These are phyloP conservation scores for Apiospora koreana DNA, from an alignment of 2,329 filamentous ascomycete species.

Conservation along the genomic window DNA sequence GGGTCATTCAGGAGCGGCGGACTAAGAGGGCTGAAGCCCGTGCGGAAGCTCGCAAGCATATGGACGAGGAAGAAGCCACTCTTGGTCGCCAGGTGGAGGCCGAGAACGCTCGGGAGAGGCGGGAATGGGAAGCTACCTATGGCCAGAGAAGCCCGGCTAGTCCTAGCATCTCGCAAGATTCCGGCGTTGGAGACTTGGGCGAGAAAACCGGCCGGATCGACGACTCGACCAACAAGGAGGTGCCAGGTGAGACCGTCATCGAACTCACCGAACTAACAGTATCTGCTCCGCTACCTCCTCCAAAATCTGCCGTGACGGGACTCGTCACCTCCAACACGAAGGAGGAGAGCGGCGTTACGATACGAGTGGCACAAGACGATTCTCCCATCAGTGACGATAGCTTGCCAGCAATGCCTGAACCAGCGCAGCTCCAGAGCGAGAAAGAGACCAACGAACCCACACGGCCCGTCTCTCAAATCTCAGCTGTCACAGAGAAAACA, in stretches of 20 bases:
- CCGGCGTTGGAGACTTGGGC: slow-evolving; percentile 51
- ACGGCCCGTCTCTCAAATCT: slow-evolving; percentile 28
- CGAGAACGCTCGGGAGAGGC: slow-evolving; percentile 60
- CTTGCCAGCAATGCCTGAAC: slow-evolving; percentile 21
- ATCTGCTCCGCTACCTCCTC: slow-evolving; percentile 22
- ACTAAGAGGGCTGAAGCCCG: slow-evolving; percentile 52
- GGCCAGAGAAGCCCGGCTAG: slow-evolving; percentile 48
- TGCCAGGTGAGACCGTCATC: slow-evolving; percentile 42
- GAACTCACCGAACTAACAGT: slow-evolving; percentile 55
- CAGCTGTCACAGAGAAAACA: slow-evolving; percentile 25
- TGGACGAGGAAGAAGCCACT: slow-evolving; percentile 63
- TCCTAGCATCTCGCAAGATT: slow-evolving; percentile 44
- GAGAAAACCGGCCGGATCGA: slow-evolving; percentile 34
- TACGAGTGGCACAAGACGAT: slow-evolving; percentile 6
- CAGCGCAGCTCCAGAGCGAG: slow-evolving; percentile 35
- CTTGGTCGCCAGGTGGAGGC: slow-evolving; percentile 68
- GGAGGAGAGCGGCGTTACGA: slow-evolving; percentile 8
- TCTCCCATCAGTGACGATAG: slow-evolving; percentile 24
- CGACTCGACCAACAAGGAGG: slow-evolving; percentile 32
- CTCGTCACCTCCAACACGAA: slow-evolving; percentile 7
- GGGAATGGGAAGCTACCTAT: slow-evolving; percentile 77
- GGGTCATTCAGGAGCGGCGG: slow-evolving; percentile 67
- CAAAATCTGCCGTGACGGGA: slow-evolving; percentile 17
- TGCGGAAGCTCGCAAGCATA: slow-evolving; percentile 46
- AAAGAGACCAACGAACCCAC: slow-evolving; percentile 32